These are phyloP conservation scores for Coccomyxa subellipsoidea DNA, from an alignment of 163 green algal genomes.

Conservation along the genomic window DNA sequence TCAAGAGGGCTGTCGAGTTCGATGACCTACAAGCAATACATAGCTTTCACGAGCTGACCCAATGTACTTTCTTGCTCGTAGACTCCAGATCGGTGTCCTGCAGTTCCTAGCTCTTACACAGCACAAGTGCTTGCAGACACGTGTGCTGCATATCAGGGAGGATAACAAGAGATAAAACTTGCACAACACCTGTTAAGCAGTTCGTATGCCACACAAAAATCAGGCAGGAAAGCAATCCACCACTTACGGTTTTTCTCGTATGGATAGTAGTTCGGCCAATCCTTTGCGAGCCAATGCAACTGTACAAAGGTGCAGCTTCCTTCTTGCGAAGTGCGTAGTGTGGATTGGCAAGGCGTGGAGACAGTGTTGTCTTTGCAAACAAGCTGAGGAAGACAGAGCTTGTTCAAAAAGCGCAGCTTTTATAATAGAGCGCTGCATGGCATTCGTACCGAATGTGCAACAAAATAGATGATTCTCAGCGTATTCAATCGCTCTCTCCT, in stretches of 20 bases:
- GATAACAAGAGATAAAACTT: no score
- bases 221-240: not conserved
- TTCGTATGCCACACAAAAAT: no score
- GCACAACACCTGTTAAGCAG: no score
- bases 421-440: not conserved
- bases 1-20: constrained; percentile 6
- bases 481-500: no score
- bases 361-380: not conserved
- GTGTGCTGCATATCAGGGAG: no score
- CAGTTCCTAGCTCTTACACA: no score
- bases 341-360: not conserved
- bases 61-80: no score
- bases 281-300: not conserved
- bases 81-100: no score
- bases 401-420: not conserved
- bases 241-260: not conserved
- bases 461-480: no score
- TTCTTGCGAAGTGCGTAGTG: not conserved
- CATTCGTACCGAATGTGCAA: not conserved
- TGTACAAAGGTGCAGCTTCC: not conserved
- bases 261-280: not conserved
- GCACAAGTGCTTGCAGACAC: no score
- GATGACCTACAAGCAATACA: not conserved
- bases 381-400: not conserved
- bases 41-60: no score